phyloP scores from a whole-genome alignment of 345 rosid genomes.

The Gossypium rotundifolium region DNA sequence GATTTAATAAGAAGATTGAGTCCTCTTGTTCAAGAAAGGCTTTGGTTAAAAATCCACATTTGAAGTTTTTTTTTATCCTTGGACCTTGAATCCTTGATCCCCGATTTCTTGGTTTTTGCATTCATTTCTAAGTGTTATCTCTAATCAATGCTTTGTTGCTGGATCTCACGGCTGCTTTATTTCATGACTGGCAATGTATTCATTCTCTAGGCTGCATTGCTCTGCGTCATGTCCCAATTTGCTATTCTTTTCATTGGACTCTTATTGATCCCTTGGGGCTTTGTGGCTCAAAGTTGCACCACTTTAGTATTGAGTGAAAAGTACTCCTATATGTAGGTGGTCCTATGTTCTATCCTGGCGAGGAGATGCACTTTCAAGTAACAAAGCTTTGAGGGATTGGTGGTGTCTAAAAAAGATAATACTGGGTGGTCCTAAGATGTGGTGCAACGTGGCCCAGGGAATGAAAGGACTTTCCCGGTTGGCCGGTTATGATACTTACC shows the following conservation, averaged over 20 bases:
- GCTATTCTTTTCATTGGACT: not conserved
- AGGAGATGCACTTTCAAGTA: not conserved
- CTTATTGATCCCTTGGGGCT: not conserved
- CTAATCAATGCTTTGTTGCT: not conserved
- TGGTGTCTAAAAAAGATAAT: not conserved
- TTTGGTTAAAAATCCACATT: slow-evolving; percentile 6
- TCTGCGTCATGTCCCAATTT: not conserved
- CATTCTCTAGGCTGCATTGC: not conserved
- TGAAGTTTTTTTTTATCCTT: not conserved
- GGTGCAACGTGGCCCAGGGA: not conserved
- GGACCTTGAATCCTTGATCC: not conserved
- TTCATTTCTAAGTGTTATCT: not conserved
- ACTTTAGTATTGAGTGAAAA: not conserved
- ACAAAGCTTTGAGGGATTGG: not conserved
- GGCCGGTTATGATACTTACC: not conserved
- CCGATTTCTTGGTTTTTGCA: not conserved
- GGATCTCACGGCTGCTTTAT: not conserved
- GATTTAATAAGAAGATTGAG: not conserved
- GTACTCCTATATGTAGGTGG: not conserved
- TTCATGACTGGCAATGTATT: not conserved
- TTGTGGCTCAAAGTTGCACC: not conserved
- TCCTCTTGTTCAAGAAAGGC: not conserved
- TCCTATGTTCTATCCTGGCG: not conserved
- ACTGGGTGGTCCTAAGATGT: not conserved
- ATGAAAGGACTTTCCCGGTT: not conserved